Evolutionary conservation across 495 filamentous ascomycete species (phyloP).

Genomic region (Lasiosphaeria miniovina): DNA sequence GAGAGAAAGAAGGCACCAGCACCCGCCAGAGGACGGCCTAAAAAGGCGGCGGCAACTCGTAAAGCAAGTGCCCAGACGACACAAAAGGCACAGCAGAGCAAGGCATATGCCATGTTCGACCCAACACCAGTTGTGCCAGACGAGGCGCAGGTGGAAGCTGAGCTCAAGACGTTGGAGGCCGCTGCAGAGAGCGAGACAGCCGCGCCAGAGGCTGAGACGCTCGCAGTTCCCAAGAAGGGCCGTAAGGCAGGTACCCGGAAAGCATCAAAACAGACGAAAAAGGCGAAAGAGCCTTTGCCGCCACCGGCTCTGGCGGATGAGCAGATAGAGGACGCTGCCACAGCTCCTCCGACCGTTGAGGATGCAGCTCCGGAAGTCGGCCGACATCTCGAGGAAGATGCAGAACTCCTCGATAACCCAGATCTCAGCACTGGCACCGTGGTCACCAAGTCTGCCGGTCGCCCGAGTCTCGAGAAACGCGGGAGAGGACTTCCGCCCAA

Average conservation of each 20-base stretch:
- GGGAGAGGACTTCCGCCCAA: constrained; percentile 32
- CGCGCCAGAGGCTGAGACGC: constrained; percentile 23
- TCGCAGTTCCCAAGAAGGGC: constrained; percentile 43
- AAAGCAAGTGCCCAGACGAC: constrained; percentile 37
- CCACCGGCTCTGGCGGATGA: constrained; percentile 21
- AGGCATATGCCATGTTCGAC: constrained; percentile 46
- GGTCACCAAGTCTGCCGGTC: constrained; percentile 25
- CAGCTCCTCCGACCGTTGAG: constrained; percentile 9
- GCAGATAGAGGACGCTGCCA: constrained; percentile 20
- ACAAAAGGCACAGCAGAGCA: constrained; percentile 22
- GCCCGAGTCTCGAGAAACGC: constrained; percentile 33
- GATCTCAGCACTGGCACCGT: constrained; percentile 45
- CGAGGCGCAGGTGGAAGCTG: constrained; percentile 45
- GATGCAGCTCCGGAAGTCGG: constrained; percentile 20
- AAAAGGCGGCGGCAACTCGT: constrained; percentile 28
- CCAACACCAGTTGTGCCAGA: constrained; percentile 37
- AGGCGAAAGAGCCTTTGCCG: constrained; percentile 32
- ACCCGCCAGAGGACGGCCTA: constrained; percentile 37
- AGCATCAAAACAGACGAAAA: constrained; percentile 45
- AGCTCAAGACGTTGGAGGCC: constrained; percentile 43
- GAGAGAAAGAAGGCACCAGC: constrained; percentile 30
- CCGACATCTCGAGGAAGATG: constrained; percentile 24
- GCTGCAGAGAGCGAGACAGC: constrained; percentile 24
- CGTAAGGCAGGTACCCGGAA: constrained; percentile 44
- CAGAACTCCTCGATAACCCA: constrained; percentile 36